Evolutionary conservation across 208 protist genomes (phyloP).

Genomic region (Herpetomonas samuelpessoai): DNA sequence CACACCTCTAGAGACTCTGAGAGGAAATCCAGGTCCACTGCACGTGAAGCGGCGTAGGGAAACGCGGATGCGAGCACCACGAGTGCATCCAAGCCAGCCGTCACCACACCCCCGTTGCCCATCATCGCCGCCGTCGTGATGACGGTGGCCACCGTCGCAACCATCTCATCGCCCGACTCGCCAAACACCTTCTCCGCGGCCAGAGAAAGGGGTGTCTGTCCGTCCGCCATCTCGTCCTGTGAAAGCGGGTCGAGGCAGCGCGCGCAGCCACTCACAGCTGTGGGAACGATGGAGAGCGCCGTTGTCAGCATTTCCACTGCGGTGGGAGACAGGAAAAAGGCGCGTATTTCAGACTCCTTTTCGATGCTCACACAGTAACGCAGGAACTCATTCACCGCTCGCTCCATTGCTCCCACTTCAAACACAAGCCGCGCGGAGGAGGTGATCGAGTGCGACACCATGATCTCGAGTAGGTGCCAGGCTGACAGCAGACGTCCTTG

Average conservation of each 20-base stretch:
- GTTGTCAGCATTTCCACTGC: neutral
- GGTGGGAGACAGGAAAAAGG: too few species aligned
- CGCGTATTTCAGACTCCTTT: too few species aligned
- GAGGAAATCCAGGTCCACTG: slow-evolving; percentile 71
- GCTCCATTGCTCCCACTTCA: too few species aligned
- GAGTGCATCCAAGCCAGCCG: slow-evolving; percentile 29
- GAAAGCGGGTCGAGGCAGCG: neutral
- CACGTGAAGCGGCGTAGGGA: slow-evolving; percentile 52
- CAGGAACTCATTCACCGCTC: too few species aligned
- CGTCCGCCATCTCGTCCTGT: neutral
- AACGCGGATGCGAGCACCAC: slow-evolving; percentile 31
- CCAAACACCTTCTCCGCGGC: neutral
- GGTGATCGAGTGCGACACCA: neutral
- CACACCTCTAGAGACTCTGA: slow-evolving; percentile 18
- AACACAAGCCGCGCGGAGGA: neutral
- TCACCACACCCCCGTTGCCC: slow-evolving; percentile 19
- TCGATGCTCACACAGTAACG: too few species aligned
- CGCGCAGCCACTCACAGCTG: neutral
- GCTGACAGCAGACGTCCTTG: neutral
- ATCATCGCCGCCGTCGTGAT: slow-evolving; percentile 23
- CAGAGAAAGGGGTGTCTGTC: neutral
- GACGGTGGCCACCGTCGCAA: slow-evolving; percentile 42
- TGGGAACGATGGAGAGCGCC: slow-evolving; percentile 3
- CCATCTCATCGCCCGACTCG: slow-evolving; percentile 8
- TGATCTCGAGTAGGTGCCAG: slow-evolving; percentile 4